Evolutionary conservation across 2,329 filamentous ascomycete species (phyloP), one percentile per base, ranked within the genome.

Genomic region (Aspergillus transmontanensis): DNA sequence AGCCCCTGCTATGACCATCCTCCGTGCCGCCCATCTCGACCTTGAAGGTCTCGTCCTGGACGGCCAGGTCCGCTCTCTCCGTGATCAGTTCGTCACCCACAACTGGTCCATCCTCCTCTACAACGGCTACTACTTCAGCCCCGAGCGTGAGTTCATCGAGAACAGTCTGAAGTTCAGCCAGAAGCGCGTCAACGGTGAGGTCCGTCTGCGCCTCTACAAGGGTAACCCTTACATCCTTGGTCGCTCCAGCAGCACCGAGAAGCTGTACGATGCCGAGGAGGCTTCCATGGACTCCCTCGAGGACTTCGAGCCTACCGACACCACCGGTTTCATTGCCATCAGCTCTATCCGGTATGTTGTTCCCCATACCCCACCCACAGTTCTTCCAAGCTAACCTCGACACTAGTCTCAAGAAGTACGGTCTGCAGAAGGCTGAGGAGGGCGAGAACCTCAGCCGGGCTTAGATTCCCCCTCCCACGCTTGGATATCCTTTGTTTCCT

Each of bases 131-230:
- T 87, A 88, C 84, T 91, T 90, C 82, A 89, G 86, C 16, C 88
- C 89, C 36, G 89, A 91, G 79, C 86, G 88, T 64, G 88, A 90
- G 77, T 90, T 90, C 80, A 81, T 90, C 61, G 87, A 93, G 80
- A 84, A 87, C 74, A 85, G 85, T 70, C 86, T 90, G 72, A 72
- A 82, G 58, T 84, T 85, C 68, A 83, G 80, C 50, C 88, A 91
- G 76, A 84, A 66, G 72, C 81, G 82, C 62, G 86, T 88, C 75
- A 88, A 88, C 76, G 86, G 86, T 64, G 76, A 81, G 72, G 89
- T 91, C 65, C 82, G 88, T 67, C 83, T 87, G 76, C 84, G 85
- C 62, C 81, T 83, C 66, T 91, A 89, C 84, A 90, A 90, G 86
- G 89, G 90, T 68, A 82, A 69, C 68, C 81, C 73, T 82, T 89